A percentile compares a stretch with the other conserved stretches of the same genome.
phyloP scores from a whole-genome alignment of 441 rosid genomes.

The Populus tomentosa region DNA sequence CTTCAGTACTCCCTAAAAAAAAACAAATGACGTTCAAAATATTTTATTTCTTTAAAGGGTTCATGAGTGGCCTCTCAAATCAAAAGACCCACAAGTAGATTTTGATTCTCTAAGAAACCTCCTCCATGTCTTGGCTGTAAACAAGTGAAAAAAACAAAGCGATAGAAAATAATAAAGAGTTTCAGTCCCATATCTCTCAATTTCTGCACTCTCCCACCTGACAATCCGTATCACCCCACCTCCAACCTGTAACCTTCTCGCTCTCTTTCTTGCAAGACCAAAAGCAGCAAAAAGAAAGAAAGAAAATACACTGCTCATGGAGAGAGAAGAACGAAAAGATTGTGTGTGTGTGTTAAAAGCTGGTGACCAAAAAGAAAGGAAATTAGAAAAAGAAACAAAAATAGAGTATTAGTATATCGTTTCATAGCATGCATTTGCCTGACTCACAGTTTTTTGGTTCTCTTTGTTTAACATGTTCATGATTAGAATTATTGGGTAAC shows the following conservation, averaged over 20 bases:
- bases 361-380: constrained; percentile 1
- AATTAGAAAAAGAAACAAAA: not conserved
- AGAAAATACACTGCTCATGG: not conserved
- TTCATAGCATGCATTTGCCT: not conserved
- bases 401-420: not conserved
- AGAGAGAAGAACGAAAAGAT: constrained; percentile 1
- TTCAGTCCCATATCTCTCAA: constrained; percentile 18
- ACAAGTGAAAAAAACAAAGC: not conserved
- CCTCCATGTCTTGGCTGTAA: constrained; percentile 1
- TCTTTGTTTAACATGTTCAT: constrained; percentile 9
- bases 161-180: not conserved
- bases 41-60: not conserved
- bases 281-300: constrained; percentile 7
- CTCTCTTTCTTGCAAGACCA: constrained; percentile 21
- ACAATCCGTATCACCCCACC: constrained; percentile 35
- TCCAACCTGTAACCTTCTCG: not conserved
- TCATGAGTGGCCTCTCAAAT: constrained; percentile 4
- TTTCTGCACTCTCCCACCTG: constrained; percentile 34
- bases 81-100: constrained; percentile 3
- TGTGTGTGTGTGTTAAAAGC: not conserved
- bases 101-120: not conserved
- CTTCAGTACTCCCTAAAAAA: not conserved
- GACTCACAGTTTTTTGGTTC: constrained; percentile 2
- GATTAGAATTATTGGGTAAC: not conserved
- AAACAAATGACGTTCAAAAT: not conserved